phyloP scores from a whole-genome alignment of 2,329 filamentous ascomycete species.

The Clonostachys sp. region DNA sequence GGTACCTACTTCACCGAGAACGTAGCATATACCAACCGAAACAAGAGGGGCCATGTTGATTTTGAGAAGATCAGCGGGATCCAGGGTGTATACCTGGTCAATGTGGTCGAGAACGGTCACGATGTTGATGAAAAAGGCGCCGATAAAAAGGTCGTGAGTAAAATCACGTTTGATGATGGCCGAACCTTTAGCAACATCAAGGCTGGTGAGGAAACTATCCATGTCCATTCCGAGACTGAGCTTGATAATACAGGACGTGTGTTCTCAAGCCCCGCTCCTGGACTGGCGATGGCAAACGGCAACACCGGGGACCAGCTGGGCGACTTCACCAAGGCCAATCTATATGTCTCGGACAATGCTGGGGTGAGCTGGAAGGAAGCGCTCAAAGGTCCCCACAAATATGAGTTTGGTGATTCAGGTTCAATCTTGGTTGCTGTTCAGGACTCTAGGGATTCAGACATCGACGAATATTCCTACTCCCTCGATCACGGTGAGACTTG shows the following conservation, averaged over 20 bases:
- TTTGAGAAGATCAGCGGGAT: constrained; percentile 93
- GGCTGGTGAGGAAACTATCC: constrained; percentile 64
- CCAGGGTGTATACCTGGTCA: constrained; percentile 88
- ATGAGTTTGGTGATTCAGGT: constrained; percentile 92
- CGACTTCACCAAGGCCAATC: constrained; percentile 66
- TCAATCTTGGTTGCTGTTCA: constrained; percentile 80
- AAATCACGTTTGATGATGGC: constrained; percentile 95
- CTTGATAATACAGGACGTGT: constrained; percentile 77
- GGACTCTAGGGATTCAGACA: constrained; percentile 62
- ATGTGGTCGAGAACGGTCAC: constrained; percentile 81
- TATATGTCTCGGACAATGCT: constrained; percentile 88
- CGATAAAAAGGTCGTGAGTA: constrained; percentile 67
- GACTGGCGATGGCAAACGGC: constrained; percentile 88
- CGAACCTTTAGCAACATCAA: constrained; percentile 75
- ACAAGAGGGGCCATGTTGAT: constrained; percentile 72
- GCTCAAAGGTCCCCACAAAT: constrained; percentile 81
- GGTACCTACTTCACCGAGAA: constrained; percentile 95
- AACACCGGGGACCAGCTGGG: constrained; percentile 77
- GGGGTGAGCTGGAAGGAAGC: constrained; percentile 78
- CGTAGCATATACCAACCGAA: constrained; percentile 87
- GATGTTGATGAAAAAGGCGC: constrained; percentile 56
- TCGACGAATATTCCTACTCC: constrained; percentile 66
- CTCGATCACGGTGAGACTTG: constrained; percentile 86
- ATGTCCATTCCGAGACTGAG: constrained; percentile 90
- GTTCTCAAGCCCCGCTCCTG: constrained; percentile 90